phyloP scores from a whole-genome alignment of 805 yeast genomes.

The Blastobotrys muscicola region DNA sequence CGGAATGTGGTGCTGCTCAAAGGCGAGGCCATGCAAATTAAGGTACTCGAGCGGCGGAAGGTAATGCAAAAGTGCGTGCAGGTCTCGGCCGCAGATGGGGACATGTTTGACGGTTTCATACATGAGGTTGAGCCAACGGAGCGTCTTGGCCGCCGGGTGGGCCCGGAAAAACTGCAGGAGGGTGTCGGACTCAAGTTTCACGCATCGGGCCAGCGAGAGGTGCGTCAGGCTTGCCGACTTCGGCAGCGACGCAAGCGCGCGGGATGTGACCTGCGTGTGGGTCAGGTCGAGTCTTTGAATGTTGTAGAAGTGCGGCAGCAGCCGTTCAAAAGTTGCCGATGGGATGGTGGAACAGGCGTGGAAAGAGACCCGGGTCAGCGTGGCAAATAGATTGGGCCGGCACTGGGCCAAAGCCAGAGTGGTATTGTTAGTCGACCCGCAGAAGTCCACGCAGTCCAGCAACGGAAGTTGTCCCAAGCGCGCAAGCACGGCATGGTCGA shows the following conservation, averaged over 20 bases:
- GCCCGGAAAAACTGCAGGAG: slow-evolving; percentile 56
- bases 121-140: slow-evolving; percentile 60
- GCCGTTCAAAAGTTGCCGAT: slow-evolving; percentile 41
- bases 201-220: slow-evolving; percentile 56
- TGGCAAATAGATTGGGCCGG: slow-evolving; percentile 12
- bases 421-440: slow-evolving; percentile 68
- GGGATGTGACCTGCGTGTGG: slow-evolving; percentile 67
- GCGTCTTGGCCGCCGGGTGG: slow-evolving; percentile 54
- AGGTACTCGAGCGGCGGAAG: slow-evolving; percentile 37
- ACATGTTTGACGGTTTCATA: slow-evolving; percentile 54
- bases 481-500: slow-evolving; percentile 50
- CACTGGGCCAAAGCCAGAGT: slow-evolving; percentile 36
- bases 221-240: slow-evolving; percentile 57
- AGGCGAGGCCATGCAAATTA: slow-evolving; percentile 59
- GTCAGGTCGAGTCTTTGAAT: slow-evolving; percentile 66
- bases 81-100: slow-evolving; percentile 39
- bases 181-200: slow-evolving; percentile 62
- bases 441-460: slow-evolving; percentile 69
- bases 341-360: slow-evolving; percentile 83
- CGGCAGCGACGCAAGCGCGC: slow-evolving; percentile 49
- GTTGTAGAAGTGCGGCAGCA: slow-evolving; percentile 47
- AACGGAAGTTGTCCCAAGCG: slow-evolving; percentile 46
- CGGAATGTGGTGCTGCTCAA: slow-evolving; percentile 31
- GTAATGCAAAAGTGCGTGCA: slow-evolving; percentile 40
- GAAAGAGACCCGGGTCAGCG: slow-evolving; percentile 49